Conservation (phyloP, 352 stramenopile species). For the Phytophthora litchii region DNA sequence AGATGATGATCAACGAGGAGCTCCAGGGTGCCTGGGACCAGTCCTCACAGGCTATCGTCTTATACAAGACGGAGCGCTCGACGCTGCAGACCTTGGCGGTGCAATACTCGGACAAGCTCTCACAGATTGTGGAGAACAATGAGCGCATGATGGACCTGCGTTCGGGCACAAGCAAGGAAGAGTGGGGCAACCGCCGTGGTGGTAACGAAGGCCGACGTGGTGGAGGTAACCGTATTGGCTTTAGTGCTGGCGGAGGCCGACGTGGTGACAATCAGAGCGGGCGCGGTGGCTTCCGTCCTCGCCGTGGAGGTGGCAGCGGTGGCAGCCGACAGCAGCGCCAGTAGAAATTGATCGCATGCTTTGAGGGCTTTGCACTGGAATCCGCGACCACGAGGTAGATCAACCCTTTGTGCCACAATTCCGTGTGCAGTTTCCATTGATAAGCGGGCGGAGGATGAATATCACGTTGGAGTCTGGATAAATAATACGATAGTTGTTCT, state of each 20-base stretch:
- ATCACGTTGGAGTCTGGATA: constrained; percentile 32
- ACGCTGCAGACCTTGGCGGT: constrained; percentile 95
- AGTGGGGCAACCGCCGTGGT: constrained; percentile 64
- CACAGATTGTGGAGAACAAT: constrained; percentile 90
- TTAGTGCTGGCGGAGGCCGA: constrained; percentile 40
- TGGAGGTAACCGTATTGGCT: constrained; percentile 42
- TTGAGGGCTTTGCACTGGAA: constrained; percentile 28
- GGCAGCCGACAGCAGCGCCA: constrained; percentile 50
- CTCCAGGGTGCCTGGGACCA: constrained; percentile 98
- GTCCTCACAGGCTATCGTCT: constrained; percentile 96
- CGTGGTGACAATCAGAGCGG: constrained; percentile 58
- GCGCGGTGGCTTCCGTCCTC: constrained; percentile 48
- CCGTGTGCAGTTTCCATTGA: constrained; percentile 19
- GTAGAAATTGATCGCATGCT: constrained; percentile 36
- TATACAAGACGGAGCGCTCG: constrained; percentile 95
- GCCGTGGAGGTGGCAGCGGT: constrained; percentile 45
- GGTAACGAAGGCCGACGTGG: constrained; percentile 45
- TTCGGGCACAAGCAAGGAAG: constrained; percentile 68
- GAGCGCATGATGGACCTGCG: constrained; percentile 90
- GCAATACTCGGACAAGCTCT: constrained; percentile 96
- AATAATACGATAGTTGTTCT: constrained; percentile 29
- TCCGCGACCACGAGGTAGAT: constrained; percentile 20
- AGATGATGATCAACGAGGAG: constrained; percentile 99
- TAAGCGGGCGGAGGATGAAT: constrained; percentile 34
- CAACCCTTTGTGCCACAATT: constrained; percentile 15